Evolutionary conservation across 768 basidiomycete species (phyloP), one percentile per base, ranked within the genome.

Genomic region (Naganishia kalamii): DNA sequence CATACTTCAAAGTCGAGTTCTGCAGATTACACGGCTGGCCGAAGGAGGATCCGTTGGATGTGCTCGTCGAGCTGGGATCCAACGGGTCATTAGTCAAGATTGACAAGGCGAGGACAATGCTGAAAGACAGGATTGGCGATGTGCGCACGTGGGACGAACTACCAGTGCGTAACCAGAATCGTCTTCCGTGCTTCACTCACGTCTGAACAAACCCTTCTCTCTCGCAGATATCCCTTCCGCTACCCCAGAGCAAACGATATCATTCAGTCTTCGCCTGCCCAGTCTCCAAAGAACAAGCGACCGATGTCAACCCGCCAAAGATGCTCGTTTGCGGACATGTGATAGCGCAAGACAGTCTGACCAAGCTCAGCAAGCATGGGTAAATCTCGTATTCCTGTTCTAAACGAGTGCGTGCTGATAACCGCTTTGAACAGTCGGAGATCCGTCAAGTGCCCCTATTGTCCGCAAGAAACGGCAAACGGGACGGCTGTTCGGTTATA

Each of bases 231-330:
- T 94, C 97, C 80, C 90, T 98, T 68, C 90, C 90, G 0, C 75
- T 98, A 12, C 85, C 88, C 0, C 82, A 89, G 1, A 86, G 89
- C 69, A 88, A 93, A 72, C 83, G 92, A 30, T 98, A 93, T 78
- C 96, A 99, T 77, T 96, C 93, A 0, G 88, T 98, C 64, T 98
- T 99, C 77, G 87, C 92, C 50, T 99, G 96, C 77, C 90, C 96
- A 0, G 96, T 99, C 23, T 94, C 92, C 10, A 98, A 97, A 79
- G 94, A 98, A 72, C 94, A 96, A 79, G 87, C 92, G 25, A 93
- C 90, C 4, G 88, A 90, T 60, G 78, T 83, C 65, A 99, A 99
- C 76, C 96, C 92, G 10, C 94, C 96, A 0, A 96, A 96, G 91
- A 93, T 97, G 89, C 88, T 99, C 83, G 80, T 81, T 3, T 98